Conservation (phyloP, 176 grass and related monocot genomes). For the Pontederia paniculata region DNA sequence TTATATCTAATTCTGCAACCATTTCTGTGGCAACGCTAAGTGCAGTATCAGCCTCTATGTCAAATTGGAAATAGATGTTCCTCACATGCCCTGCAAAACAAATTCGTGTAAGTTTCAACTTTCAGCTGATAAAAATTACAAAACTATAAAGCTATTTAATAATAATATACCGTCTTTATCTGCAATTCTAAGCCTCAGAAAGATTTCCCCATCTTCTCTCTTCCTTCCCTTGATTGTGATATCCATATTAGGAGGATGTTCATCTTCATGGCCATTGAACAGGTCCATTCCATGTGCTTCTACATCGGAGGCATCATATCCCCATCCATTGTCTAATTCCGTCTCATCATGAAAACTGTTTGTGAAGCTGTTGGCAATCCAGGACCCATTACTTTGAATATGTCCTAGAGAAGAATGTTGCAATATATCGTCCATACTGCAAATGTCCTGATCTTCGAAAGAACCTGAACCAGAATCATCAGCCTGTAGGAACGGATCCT, state of each 20-base stretch:
- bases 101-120: neutral
- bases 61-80: slow-evolving; percentile 15
- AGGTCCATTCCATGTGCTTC: slow-evolving; percentile 5
- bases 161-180: neutral
- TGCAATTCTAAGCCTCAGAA: slow-evolving; percentile 14
- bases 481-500: slow-evolving; percentile 48
- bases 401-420: slow-evolving; percentile 1
- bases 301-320: neutral
- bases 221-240: slow-evolving; percentile 15
- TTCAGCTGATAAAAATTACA: neutral
- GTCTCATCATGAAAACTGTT: neutral
- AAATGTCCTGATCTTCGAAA: neutral
- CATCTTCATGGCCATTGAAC: slow-evolving; percentile 5
- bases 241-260: slow-evolving; percentile 3
- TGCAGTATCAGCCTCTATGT: slow-evolving; percentile 19
- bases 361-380: neutral
- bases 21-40: slow-evolving; percentile 15
- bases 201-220: slow-evolving; percentile 9
- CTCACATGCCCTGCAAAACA: slow-evolving; percentile 9
- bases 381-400: slow-evolving; percentile 8
- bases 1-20: slow-evolving; percentile 20
- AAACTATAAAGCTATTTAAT: neutral
- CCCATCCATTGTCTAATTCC: slow-evolving; percentile 3
- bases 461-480: neutral
- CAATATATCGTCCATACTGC: neutral